Evolutionary conservation across 164 flowering plant species (phyloP), one percentile per base, ranked within the genome.

Genomic region (Litsea cubeba): DNA sequence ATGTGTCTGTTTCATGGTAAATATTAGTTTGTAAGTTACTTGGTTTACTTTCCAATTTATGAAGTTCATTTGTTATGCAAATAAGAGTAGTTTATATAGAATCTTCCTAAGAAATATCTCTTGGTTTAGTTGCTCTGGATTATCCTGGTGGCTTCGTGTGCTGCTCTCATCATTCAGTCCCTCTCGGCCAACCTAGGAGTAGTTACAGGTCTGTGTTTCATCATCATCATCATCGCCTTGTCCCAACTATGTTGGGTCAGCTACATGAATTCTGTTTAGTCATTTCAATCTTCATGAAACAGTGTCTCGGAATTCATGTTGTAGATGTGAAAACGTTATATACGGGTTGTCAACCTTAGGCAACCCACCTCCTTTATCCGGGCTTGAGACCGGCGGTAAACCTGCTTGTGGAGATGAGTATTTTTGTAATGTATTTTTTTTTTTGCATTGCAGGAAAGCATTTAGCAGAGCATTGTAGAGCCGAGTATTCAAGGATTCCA

Each of bases 131-230:
- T 94, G 74, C 93, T 94, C 24, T 94, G 98, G 98, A 88, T 94
- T 70, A 92, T 94, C 74, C 82, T 94, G 65, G 83, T 94, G 74
- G 98, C 97, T 73, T 94, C 98, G 12, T 82, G 85, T 86, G 92
- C 98, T 74, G 98, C 97, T 22, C 91, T 94, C 49, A 64, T 94
- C 58, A 94, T 94, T 79, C 98, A 94, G 73, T 89, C 96, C 40
- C 75, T 94, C 68, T 93, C 98, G 62, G 97, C 98, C 75, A 94
- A 94, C 79, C 87, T 94, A 2, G 98, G 98, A 64, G 98, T 92
- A 73, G 98, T 94, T 71, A 94, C 98, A 77, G 98, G 98, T 86
- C 60, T 23, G 25, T 73, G 40, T 63, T 66, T 57, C 60, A 57
- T 20, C n/a, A 20, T 50, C 46, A 32, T 32, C 40, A 32, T 32